Evolutionary conservation across 1,284 basidiomycete genomes (phyloP).

Genomic region (Sporisorium iseilematis-ciliati): DNA sequence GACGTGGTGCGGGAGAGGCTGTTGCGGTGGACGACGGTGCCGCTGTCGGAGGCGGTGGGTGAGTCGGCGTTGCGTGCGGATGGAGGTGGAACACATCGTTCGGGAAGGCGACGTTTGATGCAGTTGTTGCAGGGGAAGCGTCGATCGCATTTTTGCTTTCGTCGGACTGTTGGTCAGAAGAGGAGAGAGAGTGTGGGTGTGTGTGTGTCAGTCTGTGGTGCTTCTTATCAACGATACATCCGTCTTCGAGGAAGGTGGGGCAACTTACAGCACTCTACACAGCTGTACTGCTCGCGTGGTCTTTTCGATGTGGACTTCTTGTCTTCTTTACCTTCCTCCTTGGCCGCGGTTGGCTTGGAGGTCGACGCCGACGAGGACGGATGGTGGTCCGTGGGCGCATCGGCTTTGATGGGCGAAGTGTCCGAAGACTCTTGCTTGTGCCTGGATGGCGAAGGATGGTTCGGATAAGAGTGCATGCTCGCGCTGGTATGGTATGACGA

Average conservation of each 20-base stretch:
- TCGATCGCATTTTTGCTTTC: conserved; percentile 58
- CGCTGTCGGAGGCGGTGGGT: conserved; percentile 31
- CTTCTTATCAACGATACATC: too few species aligned
- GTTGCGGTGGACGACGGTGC: conserved; percentile 18
- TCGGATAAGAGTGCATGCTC: conserved; percentile 2
- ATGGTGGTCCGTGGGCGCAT: conserved; percentile 2
- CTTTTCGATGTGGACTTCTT: conserved; percentile 36
- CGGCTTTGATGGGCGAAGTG: conserved; percentile 43
- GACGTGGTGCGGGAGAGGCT: conserved; percentile 35
- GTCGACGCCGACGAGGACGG: conserved; percentile 20
- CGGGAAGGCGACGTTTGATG: conserved; percentile 51
- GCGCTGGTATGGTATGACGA: not conserved
- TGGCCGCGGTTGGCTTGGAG: conserved; percentile 3
- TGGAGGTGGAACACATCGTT: conserved; percentile 49
- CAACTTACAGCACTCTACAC: conserved; percentile 55
- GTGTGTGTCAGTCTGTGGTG: too few species aligned
- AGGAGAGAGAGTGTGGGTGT: too few species aligned
- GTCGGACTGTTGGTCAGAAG: conserved; percentile 28
- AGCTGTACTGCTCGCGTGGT: conserved; percentile 53
- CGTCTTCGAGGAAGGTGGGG: too few species aligned
- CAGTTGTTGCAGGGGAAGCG: conserved; percentile 58
- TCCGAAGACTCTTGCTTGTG: conserved; percentile 33
- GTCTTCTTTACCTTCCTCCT: conserved; percentile 28
- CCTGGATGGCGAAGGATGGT: conserved; percentile 12
- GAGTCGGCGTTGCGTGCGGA: conserved; percentile 31